Base-by-base conservation (phyloP, 129 eudicot genomes). In the Silybum marianum region DNA sequence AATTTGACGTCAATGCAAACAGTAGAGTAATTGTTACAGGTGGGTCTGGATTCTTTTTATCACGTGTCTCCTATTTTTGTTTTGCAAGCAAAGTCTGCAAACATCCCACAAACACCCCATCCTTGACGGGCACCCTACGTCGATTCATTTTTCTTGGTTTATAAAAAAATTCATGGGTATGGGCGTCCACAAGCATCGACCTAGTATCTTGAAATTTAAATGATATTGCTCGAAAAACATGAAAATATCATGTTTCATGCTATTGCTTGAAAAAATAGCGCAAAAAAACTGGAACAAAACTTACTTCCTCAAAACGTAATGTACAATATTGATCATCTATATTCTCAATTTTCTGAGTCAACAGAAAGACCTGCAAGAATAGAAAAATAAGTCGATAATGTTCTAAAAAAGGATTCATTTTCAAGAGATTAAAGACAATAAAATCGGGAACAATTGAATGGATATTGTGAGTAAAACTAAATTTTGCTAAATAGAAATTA, bases 281-380 rank as follows among this genome's bases (percentile, higher is more conserved):
- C 67, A 19, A 40, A 72, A 73, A 74, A 71, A 21, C 26, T 25
- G 9, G 70, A 73, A 25, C 68, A 23, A 68, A 28, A 76, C 85
- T 84, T 72, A 84, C 87, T 54, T 84, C 87, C 84, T 84, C 87
- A 22, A 84, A 80, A 23, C 87, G 87, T 68, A 84, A 72, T 73
- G 87, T 84, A 84, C 87, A 84, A 84, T 84, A 84, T 54, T 84
- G 87, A 73, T 84, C 98, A 79, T 78, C 79, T 73, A 84, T 84
- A 51, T 84, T 84, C 76, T 84, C 87, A 79, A 84, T 84, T 70
- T 84, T 84, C 76, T 84, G 97, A 62, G 72, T 82, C 39, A 83
- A 42, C 6, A 97, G 98, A 84, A 94, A 94, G 60, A 94, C 92
- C 98, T 94, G 92, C 76, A 82, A 34, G 7, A 19, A 73, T 40